Evolutionary conservation across 177 flowering plant genomes (phyloP), one percentile per base, ranked within the genome.

Genomic region (Vitis hybrid): DNA sequence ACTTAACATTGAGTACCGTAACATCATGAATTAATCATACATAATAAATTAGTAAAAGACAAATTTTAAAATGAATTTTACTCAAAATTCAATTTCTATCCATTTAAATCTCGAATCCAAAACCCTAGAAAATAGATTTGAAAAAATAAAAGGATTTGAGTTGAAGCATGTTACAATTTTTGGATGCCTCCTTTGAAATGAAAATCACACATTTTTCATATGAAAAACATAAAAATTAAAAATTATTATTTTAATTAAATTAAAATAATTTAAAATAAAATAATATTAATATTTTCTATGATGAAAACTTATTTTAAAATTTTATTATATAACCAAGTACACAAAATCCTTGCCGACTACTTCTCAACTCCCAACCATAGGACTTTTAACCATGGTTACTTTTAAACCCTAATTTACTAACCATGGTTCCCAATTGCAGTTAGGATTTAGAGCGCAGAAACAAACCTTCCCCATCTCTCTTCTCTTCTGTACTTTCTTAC

Each of bases 291-390:
- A 18, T n/a, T 11, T 27, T 15, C 5, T 54, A 15, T 15, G 14
- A 24, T n/a, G 57, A 41, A 12, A 24, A 18, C 46, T 20, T 51
- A 49, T 30, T 65, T 18, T 51, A 13, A 12, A 51, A 5, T 2
- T 46, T n/a, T 9, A n/a, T 50, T 21, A 74, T 58, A 70, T 27
- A 35, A 59, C 71, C 27, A 59, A 65, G 3, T 24, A 60, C 69
- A 78, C 76, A 61, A 58, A 71, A 64, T 69, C 48, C 48, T 72
- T 72, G 79, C 79, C 84, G 81, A 73, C 81, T 75, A n/a, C 67
- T 58, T 54, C 72, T 72, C 69, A 69, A 72, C 74, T 49, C 59
- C 74, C 68, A 71, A 71, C 73, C 57, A 63, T 20, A 62, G 1
- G 15, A 1, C 13, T 11, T 61, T 51, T 53, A 80, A 80, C 78